A percentile compares a stretch with the other conserved stretches of the same genome.
phyloP scores from a whole-genome alignment of 2,329 filamentous ascomycete genomes.

The Phialophora expanda region DNA sequence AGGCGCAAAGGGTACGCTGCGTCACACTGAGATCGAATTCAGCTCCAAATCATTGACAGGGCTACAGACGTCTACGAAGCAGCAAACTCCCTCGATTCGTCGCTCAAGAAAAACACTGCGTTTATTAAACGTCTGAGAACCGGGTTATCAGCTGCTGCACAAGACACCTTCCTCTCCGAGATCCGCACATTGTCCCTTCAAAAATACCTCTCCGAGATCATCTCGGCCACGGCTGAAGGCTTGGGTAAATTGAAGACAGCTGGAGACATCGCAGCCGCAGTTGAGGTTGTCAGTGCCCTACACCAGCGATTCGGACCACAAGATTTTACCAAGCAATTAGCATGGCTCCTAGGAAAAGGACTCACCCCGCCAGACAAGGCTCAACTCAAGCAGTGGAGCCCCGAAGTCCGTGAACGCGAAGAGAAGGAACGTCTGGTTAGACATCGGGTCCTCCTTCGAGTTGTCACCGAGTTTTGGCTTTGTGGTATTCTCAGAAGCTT shows the following conservation, averaged over 20 bases:
- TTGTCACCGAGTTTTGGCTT: conserved; percentile 96
- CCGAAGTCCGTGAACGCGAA: conserved; percentile 88
- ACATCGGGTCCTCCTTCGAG: conserved; percentile 82
- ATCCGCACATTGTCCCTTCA: conserved; percentile 88
- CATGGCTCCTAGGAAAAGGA: conserved; percentile 89
- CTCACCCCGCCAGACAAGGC: conserved; percentile 89
- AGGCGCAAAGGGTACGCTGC: conserved; percentile 74
- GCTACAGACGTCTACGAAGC: conserved; percentile 75
- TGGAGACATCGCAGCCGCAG: conserved; percentile 87
- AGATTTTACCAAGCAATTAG: conserved; percentile 89
- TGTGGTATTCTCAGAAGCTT: conserved; percentile 85
- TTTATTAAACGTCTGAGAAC: conserved; percentile 97
- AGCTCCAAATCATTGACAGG: conserved; percentile 2
- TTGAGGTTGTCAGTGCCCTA: conserved; percentile 92
- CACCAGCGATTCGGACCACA: conserved; percentile 90
- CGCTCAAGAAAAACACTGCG: conserved; percentile 96
- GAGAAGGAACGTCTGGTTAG: conserved; percentile 90
- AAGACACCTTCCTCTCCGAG: conserved; percentile 84
- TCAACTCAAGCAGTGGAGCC: conserved; percentile 74
- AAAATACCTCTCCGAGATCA: conserved; percentile 97
- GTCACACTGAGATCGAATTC: conserved; percentile 1
- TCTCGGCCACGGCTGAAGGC: conserved; percentile 93
- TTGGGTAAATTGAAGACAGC: conserved; percentile 89
- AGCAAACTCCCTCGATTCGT: conserved; percentile 83
- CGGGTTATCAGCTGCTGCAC: conserved; percentile 77